A percentile compares a stretch with the other conserved stretches of the same genome.
phyloP scores from a whole-genome alignment of 2,329 filamentous ascomycete genomes.

The Ambrosiella beaveri region DNA sequence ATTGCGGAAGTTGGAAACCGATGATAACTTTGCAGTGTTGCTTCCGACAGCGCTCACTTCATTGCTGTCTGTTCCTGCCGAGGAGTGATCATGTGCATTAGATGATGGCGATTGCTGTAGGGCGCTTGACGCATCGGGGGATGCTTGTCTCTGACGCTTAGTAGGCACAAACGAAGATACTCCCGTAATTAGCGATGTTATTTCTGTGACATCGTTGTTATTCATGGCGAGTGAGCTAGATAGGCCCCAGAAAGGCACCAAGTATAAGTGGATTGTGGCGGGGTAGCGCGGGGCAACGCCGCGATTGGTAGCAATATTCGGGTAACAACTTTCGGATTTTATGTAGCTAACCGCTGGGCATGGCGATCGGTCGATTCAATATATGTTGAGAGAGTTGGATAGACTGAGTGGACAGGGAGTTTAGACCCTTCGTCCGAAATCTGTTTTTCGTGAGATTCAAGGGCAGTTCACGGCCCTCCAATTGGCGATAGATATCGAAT shows the following conservation, averaged over 20 bases:
- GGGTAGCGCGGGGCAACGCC: too few species aligned
- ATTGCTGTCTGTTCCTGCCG: not conserved
- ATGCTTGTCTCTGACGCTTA: conserved; percentile 40
- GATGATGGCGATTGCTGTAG: not conserved
- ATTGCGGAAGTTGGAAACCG: conserved; percentile 48
- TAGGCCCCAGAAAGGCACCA: too few species aligned
- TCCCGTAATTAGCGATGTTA: not conserved
- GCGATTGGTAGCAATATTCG: too few species aligned
- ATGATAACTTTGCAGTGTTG: conserved; percentile 11
- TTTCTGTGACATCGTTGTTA: not conserved
- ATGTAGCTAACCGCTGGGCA: too few species aligned
- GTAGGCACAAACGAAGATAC: conserved; percentile 24
- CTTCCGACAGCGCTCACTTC: not conserved
- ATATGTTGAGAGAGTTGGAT: not conserved
- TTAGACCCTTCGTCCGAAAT: not conserved
- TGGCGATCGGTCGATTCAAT: too few species aligned
- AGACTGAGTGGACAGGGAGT: not conserved
- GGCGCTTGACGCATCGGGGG: conserved; percentile 24
- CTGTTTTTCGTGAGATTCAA: not conserved
- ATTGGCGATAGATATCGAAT: not conserved
- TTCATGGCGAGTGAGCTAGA: not conserved
- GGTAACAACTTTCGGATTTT: too few species aligned
- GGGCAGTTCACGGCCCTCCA: not conserved
- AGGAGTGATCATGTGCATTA: not conserved
- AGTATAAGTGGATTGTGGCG: too few species aligned